Base-by-base conservation (phyloP, 176 grass and related monocot species). In the Carex littledalei region DNA sequence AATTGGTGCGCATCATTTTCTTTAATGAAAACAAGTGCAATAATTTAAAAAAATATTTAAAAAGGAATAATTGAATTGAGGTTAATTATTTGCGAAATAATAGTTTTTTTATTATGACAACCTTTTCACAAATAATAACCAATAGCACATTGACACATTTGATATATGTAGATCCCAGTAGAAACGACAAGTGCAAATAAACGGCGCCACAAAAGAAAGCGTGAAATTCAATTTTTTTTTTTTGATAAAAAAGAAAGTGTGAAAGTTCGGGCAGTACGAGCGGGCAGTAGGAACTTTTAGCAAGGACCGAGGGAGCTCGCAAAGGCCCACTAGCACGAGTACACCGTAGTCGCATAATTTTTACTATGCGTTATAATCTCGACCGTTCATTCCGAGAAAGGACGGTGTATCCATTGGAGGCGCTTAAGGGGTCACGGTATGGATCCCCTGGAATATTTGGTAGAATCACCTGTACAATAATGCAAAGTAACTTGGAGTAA, bases 261-360 rank as follows among this genome's bases (percentile, higher is more conserved):
- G 80, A 75, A 87, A 83, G 60, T 74, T 13, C 80, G 80, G 80
- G 67, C 55, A 87, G 55, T 24, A 12, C 39, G 80, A 56, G 68
- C 80, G 81, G 79, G 67, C 22, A 87, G 86, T 31, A 67, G 67
- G 66, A 87, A 87, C 52, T 57, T 87, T 84, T 84, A 78, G 64
- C 86, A 84, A 67, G 62, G 37, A 78, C 86, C 86, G 79, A 83
- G 86, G 67, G 37, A 39, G 37, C 37, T 39, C 37, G 37, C 37
- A 39, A 39, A 39, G 37, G 37, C 5, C 37, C 37, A 39, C 37
- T 39, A 39, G 5, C 37, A 39, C 37, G 37, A 39, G 37, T 39
- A 39, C 37, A 39, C 37, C 37, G 5, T 6, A 45, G 6, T 8
- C 75, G 75, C 75, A 79, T 57, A 34, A 63, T 6, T 67, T 47